Evolutionary conservation across 2,329 filamentous ascomycete species (phyloP).

Genomic region (Paecilomyces dactylethromorphus): DNA sequence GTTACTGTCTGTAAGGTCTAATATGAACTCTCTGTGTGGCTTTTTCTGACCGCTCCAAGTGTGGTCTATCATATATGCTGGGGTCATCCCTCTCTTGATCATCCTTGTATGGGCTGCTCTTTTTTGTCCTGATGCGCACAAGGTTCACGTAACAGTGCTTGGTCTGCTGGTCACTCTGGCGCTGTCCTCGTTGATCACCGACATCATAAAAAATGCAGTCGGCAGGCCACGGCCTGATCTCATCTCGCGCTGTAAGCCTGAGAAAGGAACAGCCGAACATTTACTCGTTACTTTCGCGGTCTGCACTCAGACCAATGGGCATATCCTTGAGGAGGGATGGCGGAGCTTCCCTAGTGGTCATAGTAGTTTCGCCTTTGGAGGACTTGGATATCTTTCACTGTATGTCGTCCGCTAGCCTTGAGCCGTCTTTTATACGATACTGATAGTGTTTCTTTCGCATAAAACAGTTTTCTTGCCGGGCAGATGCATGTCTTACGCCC

Average conservation of each 20-base stretch:
- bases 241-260: constrained; percentile 77
- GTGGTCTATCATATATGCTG: constrained; percentile 74
- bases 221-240: constrained; percentile 80
- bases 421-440: neutral
- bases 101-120: constrained; percentile 61
- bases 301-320: constrained; percentile 45
- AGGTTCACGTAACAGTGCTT: constrained; percentile 78
- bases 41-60: constrained; percentile 16
- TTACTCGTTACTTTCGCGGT: constrained; percentile 44
- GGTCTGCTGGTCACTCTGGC: constrained; percentile 71
- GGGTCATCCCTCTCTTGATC: constrained; percentile 61
- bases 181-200: constrained; percentile 76
- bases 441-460: neutral
- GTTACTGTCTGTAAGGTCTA: constrained; percentile 65
- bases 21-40: neutral
- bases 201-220: constrained; percentile 83
- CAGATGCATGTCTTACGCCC: constrained; percentile 56
- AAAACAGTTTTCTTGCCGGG: constrained; percentile 37
- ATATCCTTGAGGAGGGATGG: constrained; percentile 58
- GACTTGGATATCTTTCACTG: constrained; percentile 53
- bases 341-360: constrained; percentile 60
- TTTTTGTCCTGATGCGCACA: constrained; percentile 61
- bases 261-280: constrained; percentile 49
- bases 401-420: constrained; percentile 18
- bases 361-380: constrained; percentile 55